A percentile compares a stretch with the other conserved stretches of the same genome.
Evolutionary conservation across 192 early-diverging fungal species (phyloP).

Genomic region (Phlyctochytrium planicorne): DNA sequence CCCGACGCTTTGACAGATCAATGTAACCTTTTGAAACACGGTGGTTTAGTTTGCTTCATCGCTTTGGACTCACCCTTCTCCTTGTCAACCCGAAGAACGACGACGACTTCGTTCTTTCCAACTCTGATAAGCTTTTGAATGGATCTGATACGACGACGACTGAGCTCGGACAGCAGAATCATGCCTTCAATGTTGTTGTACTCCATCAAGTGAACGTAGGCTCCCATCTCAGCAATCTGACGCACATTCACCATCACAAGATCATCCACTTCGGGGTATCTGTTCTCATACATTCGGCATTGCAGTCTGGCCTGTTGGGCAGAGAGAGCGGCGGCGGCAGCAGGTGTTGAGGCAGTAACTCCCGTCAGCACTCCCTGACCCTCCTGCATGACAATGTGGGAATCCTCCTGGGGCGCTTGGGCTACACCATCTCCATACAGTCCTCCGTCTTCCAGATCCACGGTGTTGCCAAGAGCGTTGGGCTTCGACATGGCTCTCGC

Average conservation of each 20-base stretch:
- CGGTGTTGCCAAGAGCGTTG: no score
- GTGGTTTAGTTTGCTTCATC: no score
- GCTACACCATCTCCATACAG: no score
- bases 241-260: constrained; percentile 97
- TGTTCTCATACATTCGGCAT: constrained; percentile 93
- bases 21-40: no score
- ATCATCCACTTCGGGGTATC: constrained; percentile 91
- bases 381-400: no score
- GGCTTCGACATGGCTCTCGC: no score
- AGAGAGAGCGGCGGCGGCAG: constrained; percentile 31
- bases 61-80: constrained; percentile 79
- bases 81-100: constrained; percentile 92
- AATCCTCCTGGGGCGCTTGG: no score
- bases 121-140: constrained; percentile 94
- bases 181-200: constrained; percentile 98
- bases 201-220: constrained; percentile 92
- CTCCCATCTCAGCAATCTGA: constrained; percentile 93
- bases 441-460: no score
- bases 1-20: constrained; percentile 94
- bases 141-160: constrained; percentile 91
- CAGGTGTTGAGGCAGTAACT: constrained; percentile 29
- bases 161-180: constrained; percentile 92
- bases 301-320: constrained; percentile 33
- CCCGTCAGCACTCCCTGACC: no score
- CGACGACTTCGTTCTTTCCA: constrained; percentile 88